These are phyloP conservation scores for Byssochlamys sp. DNA, from an alignment of 2,329 filamentous ascomycete genomes.

Conservation along the genomic window DNA sequence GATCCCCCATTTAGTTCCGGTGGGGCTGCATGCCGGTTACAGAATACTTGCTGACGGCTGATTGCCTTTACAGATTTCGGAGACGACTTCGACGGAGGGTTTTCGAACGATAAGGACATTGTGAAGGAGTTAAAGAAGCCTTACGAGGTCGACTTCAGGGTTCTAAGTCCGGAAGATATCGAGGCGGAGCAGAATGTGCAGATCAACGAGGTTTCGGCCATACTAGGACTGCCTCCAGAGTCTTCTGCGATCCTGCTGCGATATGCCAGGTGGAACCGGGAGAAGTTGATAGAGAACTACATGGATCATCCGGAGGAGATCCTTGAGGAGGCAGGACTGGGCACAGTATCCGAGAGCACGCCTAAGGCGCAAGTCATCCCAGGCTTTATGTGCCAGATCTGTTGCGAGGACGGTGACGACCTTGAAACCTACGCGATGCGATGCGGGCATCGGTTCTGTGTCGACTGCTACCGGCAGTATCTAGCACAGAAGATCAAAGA, in stretches of 20 bases:
- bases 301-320: conserved; percentile 79
- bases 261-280: conserved; percentile 90
- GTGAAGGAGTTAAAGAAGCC: conserved; percentile 61
- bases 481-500: conserved; percentile 85
- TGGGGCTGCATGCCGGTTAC: not conserved
- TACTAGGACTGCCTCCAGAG: conserved; percentile 80
- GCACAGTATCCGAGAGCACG: conserved; percentile 50
- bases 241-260: conserved; percentile 83
- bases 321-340: conserved; percentile 74
- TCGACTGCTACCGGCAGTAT: conserved; percentile 86
- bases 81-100: conserved; percentile 50
- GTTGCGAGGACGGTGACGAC: conserved; percentile 74
- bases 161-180: conserved; percentile 71
- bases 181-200: conserved; percentile 75
- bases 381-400: conserved; percentile 88
- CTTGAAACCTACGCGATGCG: conserved; percentile 85
- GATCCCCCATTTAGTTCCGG: not conserved
- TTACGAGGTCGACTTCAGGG: conserved; percentile 76
- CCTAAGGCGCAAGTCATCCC: conserved; percentile 61
- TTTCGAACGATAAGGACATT: conserved; percentile 60
- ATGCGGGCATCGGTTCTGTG: conserved; percentile 87
- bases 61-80: conserved; percentile 41
- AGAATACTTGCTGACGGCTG: conserved; percentile 2
- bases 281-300: conserved; percentile 85
- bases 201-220: conserved; percentile 80